These are phyloP conservation scores for Pythium brassicae DNA, from an alignment of 352 stramenopile species.

Conservation along the genomic window DNA sequence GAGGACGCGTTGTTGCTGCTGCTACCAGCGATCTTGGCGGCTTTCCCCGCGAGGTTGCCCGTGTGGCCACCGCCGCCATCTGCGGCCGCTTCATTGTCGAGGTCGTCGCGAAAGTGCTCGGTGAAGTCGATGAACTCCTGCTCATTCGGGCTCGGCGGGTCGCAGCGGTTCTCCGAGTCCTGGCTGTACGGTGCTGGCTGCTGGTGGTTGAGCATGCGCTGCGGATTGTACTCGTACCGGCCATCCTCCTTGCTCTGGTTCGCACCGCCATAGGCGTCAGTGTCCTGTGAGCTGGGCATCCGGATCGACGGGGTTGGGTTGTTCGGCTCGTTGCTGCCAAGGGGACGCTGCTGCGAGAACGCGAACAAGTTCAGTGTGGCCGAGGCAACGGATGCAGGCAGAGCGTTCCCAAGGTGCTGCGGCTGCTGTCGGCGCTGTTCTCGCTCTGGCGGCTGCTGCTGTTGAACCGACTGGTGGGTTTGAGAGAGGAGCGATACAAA, in stretches of 20 bases:
- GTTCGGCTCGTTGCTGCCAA: background rate
- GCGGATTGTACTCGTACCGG: conserved; percentile 26
- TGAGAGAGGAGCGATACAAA: background rate
- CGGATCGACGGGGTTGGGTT: conserved; percentile 5
- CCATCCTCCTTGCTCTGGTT: background rate
- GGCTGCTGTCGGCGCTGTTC: background rate
- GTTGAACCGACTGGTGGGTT: background rate
- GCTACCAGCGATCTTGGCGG: conserved; percentile 8
- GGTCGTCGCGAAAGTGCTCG: conserved; percentile 37
- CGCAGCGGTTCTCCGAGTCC: background rate
- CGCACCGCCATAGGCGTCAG: background rate
- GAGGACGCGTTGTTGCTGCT: conserved; percentile 13
- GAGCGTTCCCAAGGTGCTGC: background rate
- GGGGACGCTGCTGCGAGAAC: conserved; percentile 5
- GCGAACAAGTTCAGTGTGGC: background rate
- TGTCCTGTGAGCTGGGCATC: background rate
- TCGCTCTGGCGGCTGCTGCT: no score
- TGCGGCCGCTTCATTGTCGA: conserved; percentile 11
- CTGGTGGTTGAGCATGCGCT: conserved; percentile 14
- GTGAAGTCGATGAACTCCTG: conserved; percentile 48
- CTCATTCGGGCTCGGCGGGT: conserved; percentile 5
- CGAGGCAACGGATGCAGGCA: background rate
- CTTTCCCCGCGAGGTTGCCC: conserved; percentile 7
- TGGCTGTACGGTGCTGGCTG: background rate
- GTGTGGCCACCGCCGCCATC: background rate